phyloP scores from a whole-genome alignment of 441 rosid genomes.

The Adansonia gregorii region DNA sequence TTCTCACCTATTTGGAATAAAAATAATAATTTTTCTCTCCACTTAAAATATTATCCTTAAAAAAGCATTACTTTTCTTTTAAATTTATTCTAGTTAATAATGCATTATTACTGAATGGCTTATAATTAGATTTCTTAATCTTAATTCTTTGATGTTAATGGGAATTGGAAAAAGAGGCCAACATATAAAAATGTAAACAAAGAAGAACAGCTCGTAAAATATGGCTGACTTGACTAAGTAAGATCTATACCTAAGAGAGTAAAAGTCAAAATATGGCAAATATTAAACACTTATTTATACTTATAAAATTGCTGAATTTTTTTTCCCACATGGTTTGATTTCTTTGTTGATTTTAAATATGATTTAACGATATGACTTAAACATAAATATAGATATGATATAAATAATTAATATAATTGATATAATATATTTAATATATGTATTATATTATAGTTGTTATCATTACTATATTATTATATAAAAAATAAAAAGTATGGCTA shows the following conservation, averaged over 20 bases:
- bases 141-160: neutral
- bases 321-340: conserved; percentile 39
- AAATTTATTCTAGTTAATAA: neutral
- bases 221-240: conserved; percentile 42
- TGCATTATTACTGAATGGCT: neutral
- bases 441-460: too few relatives aligned
- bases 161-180: neutral
- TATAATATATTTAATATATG: too few relatives aligned
- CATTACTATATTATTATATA: neutral
- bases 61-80: neutral
- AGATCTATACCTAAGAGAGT: neutral
- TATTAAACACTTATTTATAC: neutral
- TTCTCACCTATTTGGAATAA: neutral
- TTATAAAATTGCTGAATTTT: neutral
- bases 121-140: neutral
- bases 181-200: neutral
- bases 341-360: conserved; percentile 19
- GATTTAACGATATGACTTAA: too few relatives aligned
- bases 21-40: neutral
- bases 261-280: conserved; percentile 46
- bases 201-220: neutral
- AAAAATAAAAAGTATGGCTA: conserved; percentile 16
- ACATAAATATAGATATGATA: too few relatives aligned
- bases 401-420: too few relatives aligned
- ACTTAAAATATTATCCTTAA: neutral